phyloP scores from a whole-genome alignment of 495 filamentous ascomycete genomes.

The Copromyces sp. region DNA sequence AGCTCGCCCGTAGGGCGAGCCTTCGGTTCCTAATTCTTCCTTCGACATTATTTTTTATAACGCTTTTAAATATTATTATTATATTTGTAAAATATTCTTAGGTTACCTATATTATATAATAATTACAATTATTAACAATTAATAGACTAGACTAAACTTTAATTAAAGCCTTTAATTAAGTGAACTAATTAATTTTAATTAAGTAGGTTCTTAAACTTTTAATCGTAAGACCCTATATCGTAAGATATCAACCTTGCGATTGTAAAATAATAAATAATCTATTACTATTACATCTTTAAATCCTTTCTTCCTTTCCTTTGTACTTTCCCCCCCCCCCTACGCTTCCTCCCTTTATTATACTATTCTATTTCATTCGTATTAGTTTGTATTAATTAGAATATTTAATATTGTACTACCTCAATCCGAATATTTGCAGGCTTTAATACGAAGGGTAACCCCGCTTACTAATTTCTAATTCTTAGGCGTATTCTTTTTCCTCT shows the following conservation, averaged over 20 bases:
- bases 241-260: background rate
- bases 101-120: background rate
- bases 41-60: too few species aligned
- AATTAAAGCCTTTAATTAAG: background rate
- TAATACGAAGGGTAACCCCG: background rate
- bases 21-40: too few species aligned
- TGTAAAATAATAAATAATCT: background rate
- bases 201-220: background rate
- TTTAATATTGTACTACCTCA: background rate
- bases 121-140: background rate
- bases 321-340: too few species aligned
- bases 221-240: background rate
- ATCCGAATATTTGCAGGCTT: background rate
- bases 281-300: background rate
- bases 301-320: background rate
- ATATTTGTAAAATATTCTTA: too few species aligned
- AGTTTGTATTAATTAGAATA: too few species aligned
- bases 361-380: background rate
- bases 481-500: background rate
- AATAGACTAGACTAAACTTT: background rate
- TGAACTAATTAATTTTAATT: background rate
- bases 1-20: too few species aligned
- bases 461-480: background rate
- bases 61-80: too few species aligned
- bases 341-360: background rate